Conservation (phyloP, 192 early-diverging fungal species). For the Dimargaris cristalligena region DNA sequence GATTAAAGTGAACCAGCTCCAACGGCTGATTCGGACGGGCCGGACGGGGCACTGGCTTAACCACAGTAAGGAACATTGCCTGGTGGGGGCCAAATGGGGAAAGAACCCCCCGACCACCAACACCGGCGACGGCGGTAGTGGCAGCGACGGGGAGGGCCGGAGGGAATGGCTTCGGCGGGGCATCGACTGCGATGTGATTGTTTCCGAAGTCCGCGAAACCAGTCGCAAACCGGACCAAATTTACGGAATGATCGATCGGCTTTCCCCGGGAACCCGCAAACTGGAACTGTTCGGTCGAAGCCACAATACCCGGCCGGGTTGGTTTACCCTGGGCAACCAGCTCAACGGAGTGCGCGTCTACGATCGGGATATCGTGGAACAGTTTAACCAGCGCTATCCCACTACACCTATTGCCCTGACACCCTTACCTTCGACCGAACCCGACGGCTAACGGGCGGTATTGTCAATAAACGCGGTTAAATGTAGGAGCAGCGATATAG, state of each 20-base stretch:
- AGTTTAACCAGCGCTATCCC: slow-evolving; percentile 18
- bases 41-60: slow-evolving; percentile 52
- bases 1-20: slow-evolving; percentile 48
- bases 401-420: slow-evolving; percentile 14
- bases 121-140: too few species aligned
- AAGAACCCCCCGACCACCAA: too few species aligned
- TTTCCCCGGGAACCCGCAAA: slow-evolving; percentile 36
- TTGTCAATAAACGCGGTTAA: too few species aligned
- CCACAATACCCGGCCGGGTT: slow-evolving; percentile 41
- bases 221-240: slow-evolving; percentile 45
- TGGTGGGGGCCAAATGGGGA: slow-evolving; percentile 37
- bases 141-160: too few species aligned
- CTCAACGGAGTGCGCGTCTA: slow-evolving; percentile 32
- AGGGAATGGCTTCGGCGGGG: slow-evolving; percentile 23
- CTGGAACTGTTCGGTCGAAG: slow-evolving; percentile 42
- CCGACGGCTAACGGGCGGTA: too few species aligned
- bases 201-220: slow-evolving; percentile 40
- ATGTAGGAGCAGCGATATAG: too few species aligned
- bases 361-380: slow-evolving; percentile 26
- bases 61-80: slow-evolving; percentile 47
- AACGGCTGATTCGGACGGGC: slow-evolving; percentile 38
- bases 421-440: neutral
- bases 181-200: slow-evolving; percentile 37
- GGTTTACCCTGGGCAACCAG: slow-evolving; percentile 49
- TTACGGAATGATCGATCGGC: slow-evolving; percentile 38